Percentiles rank a stretch among this genome's conserved stretches.
Evolutionary conservation across 768 basidiomycete genomes (phyloP).

Genomic region (Podaxis mareebaensis): DNA sequence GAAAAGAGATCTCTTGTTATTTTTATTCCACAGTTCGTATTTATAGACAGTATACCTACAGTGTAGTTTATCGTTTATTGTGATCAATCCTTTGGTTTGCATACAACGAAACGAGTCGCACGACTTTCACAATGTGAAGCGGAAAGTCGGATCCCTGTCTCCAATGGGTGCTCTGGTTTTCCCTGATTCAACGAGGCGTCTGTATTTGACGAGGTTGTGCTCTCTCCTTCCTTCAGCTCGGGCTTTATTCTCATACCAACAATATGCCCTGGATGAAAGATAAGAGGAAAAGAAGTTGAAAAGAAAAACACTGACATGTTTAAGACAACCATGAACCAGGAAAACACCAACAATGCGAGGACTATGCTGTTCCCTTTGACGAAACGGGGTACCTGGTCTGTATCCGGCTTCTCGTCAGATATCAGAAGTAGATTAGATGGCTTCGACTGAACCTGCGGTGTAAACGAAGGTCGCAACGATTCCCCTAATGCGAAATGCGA

Average conservation of each 20-base stretch:
- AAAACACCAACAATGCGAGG: not conserved
- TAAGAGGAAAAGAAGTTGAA: not conserved
- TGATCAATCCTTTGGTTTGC: not conserved
- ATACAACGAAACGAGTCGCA: no score
- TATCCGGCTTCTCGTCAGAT: not conserved
- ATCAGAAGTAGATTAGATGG: not conserved
- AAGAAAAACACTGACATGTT: constrained; percentile 4
- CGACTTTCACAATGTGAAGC: constrained; percentile 1
- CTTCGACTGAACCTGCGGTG: constrained; percentile 9
- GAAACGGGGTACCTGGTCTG: constrained; percentile 9
- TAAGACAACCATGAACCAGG: constrained; percentile 7
- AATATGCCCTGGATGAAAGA: constrained; percentile 6
- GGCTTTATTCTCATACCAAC: constrained; percentile 11
- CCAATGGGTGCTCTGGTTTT: constrained; percentile 14
- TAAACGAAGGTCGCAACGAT: constrained; percentile 12
- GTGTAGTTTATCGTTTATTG: constrained; percentile 5
- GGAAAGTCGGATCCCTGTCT: constrained; percentile 12
- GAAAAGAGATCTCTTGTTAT: not conserved
- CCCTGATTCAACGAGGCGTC: constrained; percentile 5
- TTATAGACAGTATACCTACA: constrained; percentile 4
- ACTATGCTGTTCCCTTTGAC: constrained; percentile 7
- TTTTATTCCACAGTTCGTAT: not conserved
- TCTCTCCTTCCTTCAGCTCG: constrained; percentile 9
- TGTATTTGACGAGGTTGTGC: constrained; percentile 4
- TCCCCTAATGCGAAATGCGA: not conserved